Evolutionary conservation across 2,329 filamentous ascomycete genomes (phyloP).

Genomic region (Epichloe scottii): DNA sequence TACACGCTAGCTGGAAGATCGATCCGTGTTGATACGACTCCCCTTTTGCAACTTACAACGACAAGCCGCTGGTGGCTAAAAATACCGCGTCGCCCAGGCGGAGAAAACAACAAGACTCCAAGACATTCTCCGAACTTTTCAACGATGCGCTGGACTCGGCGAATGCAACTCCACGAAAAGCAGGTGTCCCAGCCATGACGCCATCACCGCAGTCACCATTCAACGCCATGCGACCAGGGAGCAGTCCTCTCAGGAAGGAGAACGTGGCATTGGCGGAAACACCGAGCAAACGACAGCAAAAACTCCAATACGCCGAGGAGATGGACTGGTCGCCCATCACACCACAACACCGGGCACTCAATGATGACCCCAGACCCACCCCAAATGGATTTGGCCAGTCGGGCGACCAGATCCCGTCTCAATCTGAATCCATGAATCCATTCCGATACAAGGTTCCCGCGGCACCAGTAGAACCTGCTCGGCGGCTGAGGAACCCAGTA

Average conservation of each 20-base stretch:
- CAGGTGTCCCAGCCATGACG: constrained; percentile 10
- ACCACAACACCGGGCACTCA: constrained; percentile 44
- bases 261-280: constrained; percentile 10
- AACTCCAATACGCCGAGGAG: constrained; percentile 34
- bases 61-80: constrained; percentile 13
- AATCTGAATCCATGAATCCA: constrained; percentile 31
- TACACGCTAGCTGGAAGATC: constrained; percentile 30
- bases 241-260: constrained; percentile 6
- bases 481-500: constrained; percentile 48
- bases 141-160: constrained; percentile 21
- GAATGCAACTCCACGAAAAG: constrained; percentile 6
- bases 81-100: constrained; percentile 13
- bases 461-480: constrained; percentile 54
- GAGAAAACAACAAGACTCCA: constrained; percentile 19
- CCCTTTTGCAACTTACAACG: constrained; percentile 31
- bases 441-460: constrained; percentile 62
- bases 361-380: constrained; percentile 25
- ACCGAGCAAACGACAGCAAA: constrained; percentile 5
- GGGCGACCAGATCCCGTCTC: constrained; percentile 28
- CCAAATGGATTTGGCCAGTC: constrained; percentile 30
- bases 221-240: background rate
- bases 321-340: constrained; percentile 66
- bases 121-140: constrained; percentile 30
- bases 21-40: constrained; percentile 44
- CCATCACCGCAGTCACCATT: constrained; percentile 7